phyloP scores from a whole-genome alignment of 2,329 filamentous ascomycete genomes.

The Fusarium brachygibbosum region DNA sequence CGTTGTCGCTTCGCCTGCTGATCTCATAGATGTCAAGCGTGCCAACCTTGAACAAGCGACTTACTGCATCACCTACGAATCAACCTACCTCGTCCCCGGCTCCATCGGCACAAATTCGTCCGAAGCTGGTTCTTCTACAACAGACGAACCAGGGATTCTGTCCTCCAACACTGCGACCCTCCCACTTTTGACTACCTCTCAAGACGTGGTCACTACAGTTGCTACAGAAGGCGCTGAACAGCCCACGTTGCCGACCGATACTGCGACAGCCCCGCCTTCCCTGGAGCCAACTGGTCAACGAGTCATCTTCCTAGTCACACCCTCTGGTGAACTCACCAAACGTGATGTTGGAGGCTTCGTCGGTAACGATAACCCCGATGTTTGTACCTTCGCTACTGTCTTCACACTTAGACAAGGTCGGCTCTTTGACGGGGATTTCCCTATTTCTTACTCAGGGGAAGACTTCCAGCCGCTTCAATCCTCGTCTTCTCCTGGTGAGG shows the following conservation, averaged over 20 bases:
- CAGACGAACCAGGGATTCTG: rapidly evolving
- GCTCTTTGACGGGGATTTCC: neutral
- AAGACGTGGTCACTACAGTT: neutral
- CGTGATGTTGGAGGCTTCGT: constrained; percentile 11
- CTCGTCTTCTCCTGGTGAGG: neutral
- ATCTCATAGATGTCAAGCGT: too few species aligned
- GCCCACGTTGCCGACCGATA: neutral
- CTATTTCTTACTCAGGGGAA: neutral
- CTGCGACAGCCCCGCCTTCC: neutral
- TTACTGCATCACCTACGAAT: constrained; percentile 1
- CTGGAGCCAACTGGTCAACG: neutral
- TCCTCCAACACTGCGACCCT: neutral
- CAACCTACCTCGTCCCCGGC: neutral
- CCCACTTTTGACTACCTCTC: neutral
- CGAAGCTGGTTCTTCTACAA: rapidly evolving
- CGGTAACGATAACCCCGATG: neutral
- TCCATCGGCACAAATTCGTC: neutral
- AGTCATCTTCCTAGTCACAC: neutral
- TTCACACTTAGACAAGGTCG: neutral
- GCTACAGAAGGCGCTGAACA: neutral
- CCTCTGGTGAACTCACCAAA: neutral
- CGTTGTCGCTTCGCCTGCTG: neutral
- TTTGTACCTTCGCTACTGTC: neutral
- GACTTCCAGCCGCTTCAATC: neutral
- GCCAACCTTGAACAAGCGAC: neutral